phyloP scores from a whole-genome alignment of 1,139 yeast species.

The Nakaseomyces nivariensis region DNA sequence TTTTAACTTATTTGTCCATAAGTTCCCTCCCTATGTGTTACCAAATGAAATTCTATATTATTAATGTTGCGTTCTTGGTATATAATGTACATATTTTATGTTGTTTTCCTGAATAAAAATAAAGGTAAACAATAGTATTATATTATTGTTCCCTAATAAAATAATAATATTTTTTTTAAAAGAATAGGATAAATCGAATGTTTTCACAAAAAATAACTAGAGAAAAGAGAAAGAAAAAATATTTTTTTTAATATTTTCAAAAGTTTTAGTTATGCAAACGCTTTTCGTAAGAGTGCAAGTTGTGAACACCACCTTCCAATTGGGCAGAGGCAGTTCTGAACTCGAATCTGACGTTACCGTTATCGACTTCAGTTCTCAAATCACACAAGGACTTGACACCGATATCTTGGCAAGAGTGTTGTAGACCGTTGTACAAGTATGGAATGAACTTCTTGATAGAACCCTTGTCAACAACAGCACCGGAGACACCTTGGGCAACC shows the following conservation, averaged over 20 bases:
- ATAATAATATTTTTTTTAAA: neutral
- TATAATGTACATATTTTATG: neutral
- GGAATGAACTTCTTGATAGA: constrained; percentile 90
- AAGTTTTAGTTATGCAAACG: constrained; percentile 75
- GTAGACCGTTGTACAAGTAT: constrained; percentile 87
- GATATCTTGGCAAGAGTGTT: constrained; percentile 97
- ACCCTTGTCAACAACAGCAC: constrained; percentile 95
- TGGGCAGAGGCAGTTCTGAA: constrained; percentile 98
- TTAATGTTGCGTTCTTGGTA: neutral
- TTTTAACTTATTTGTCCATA: too few relatives aligned
- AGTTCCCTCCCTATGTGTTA: neutral
- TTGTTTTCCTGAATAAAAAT: neutral
- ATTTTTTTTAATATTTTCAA: neutral
- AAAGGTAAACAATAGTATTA: neutral
- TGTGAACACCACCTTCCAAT: constrained; percentile 97
- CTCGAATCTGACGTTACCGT: constrained; percentile 82
- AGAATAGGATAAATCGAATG: neutral
- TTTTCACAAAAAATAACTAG: neutral
- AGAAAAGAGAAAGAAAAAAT: neutral
- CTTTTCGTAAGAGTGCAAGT: constrained; percentile 94
- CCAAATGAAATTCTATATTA: neutral
- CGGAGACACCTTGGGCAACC: constrained; percentile 99
- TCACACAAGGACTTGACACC: constrained; percentile 64
- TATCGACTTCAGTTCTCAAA: constrained; percentile 54
- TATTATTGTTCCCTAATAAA: neutral